phyloP scores from a whole-genome alignment of 345 rosid species.

The Dimocarpus longan region DNA sequence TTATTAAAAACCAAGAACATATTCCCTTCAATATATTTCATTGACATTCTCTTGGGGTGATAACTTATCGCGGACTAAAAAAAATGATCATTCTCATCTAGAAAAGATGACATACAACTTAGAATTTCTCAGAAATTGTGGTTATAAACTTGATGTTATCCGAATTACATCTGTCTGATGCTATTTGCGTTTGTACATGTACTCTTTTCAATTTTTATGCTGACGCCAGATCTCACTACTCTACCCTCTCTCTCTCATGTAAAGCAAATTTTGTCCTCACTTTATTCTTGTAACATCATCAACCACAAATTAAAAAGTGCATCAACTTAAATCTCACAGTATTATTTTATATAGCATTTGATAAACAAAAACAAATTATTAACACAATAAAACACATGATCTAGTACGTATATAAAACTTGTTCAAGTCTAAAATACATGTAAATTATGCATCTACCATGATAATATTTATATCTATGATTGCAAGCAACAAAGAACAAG shows the following conservation, averaged over 20 bases:
- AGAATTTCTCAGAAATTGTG: background rate
- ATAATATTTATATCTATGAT: too few species aligned
- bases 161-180: constrained; percentile 10
- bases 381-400: too few species aligned
- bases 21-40: background rate
- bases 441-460: background rate
- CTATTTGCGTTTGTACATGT: background rate
- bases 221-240: background rate
- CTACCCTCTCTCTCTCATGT: background rate
- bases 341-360: background rate
- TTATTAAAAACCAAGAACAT: background rate
- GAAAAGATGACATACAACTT: background rate
- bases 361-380: background rate
- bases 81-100: background rate
- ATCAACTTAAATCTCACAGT: background rate
- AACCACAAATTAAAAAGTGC: background rate
- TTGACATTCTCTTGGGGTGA: background rate
- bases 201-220: background rate
- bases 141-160: background rate
- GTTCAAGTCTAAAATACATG: background rate
- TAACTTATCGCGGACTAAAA: background rate
- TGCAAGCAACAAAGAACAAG: background rate
- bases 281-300: constrained; percentile 6
- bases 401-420: background rate
- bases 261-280: constrained; percentile 22